Evolutionary conservation across 2,329 filamentous ascomycete genomes (phyloP).

Genomic region (Curvularia hawaiiensis): DNA sequence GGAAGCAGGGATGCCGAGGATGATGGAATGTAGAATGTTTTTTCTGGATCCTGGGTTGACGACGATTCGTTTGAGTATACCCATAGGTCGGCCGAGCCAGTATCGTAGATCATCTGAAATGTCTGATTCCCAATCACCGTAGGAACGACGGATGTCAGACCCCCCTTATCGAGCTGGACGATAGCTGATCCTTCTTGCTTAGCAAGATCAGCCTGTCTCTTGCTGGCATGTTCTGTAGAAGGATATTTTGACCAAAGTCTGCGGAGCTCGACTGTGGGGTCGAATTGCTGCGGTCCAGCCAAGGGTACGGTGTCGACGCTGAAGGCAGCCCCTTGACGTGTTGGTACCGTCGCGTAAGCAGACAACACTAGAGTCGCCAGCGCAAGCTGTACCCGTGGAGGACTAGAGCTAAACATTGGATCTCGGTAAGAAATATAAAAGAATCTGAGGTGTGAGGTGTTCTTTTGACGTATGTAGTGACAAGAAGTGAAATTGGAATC

Average conservation of each 20-base stretch:
- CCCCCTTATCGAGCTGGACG: background rate
- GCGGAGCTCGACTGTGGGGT: background rate
- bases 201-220: background rate
- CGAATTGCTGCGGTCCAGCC: background rate
- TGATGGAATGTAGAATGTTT: background rate
- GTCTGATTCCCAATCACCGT: background rate
- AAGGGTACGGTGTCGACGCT: background rate
- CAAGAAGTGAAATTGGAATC: too few relatives aligned
- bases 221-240: background rate
- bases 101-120: background rate
- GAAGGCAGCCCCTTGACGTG: background rate
- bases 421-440: background rate
- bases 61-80: background rate
- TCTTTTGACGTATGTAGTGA: too few relatives aligned
- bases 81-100: constrained; percentile 1
- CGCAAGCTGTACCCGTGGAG: background rate
- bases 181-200: background rate
- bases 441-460: background rate
- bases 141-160: background rate
- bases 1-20: background rate
- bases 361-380: background rate
- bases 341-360: background rate
- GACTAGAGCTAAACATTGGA: background rate
- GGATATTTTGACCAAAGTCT: background rate
- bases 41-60: background rate